A percentile compares a stretch with the other conserved stretches of the same genome.
These are phyloP conservation scores for Eucalyptus melliodora DNA, from an alignment of 345 rosid species.

Conservation along the genomic window DNA sequence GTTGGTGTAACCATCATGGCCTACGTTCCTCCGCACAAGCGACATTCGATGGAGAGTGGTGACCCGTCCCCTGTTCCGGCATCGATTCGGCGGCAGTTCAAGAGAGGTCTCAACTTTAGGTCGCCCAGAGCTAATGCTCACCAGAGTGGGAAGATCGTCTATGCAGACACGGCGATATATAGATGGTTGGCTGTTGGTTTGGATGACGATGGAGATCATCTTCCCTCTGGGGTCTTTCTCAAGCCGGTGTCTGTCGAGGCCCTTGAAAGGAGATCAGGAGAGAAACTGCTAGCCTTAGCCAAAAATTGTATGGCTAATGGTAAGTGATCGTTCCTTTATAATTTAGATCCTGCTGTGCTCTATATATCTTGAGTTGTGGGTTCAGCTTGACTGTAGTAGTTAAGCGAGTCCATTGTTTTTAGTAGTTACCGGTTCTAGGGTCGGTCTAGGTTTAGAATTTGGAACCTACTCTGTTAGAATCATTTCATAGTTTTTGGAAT, in stretches of 20 bases:
- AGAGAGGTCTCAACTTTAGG: neutral
- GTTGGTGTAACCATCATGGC: neutral
- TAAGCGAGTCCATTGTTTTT: too few species aligned
- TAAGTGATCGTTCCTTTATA: neutral
- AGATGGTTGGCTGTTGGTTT: constrained; percentile 5
- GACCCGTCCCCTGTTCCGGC: neutral
- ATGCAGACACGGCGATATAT: neutral
- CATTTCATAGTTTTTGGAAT: too few species aligned
- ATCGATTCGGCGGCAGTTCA: neutral
- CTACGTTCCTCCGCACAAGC: constrained; percentile 17
- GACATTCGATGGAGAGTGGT: neutral
- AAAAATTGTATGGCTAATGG: constrained; percentile 8
- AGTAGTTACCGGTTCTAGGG: too few species aligned
- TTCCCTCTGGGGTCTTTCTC: constrained; percentile 1
- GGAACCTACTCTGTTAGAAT: too few species aligned
- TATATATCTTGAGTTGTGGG: neutral
- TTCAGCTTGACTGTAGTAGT: neutral
- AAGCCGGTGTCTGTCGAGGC: neutral
- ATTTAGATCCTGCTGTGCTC: neutral
- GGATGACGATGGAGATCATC: neutral
- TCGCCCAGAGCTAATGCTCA: neutral
- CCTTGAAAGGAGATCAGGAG: constrained; percentile 1
- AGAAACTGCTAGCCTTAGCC: constrained; percentile 20
- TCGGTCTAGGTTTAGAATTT: fast-evolving
- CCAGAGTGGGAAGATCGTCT: neutral